Base-by-base conservation (phyloP, 129 eudicot genomes). In the Lonicera japonica region DNA sequence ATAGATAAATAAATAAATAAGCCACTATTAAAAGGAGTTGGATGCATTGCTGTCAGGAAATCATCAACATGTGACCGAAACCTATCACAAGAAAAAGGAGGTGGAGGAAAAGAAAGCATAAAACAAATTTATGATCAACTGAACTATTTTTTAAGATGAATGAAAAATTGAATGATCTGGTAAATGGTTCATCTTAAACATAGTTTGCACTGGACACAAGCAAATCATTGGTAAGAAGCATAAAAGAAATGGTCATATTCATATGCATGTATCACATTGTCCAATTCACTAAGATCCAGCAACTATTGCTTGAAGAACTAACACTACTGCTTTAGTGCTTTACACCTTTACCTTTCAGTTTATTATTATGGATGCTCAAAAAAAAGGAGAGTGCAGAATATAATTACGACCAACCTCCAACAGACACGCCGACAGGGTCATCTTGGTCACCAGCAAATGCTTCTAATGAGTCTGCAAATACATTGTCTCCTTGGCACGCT, bases 381-480 rank as follows among this genome's bases (percentile, higher is more conserved):
- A 64, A 11, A 47, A 64, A 20, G 29, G 58, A 29, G 15, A 16
- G 3, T 12, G 60, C 11, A 19, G 43, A 25, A n/a, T 48, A 17
- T 47, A n/a, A 20, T 13, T 14, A 50, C 16, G 19, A 69, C 79
- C 41, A 76, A 90, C 97, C 97, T 80, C 97, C 97, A 41, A 90
- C 73, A n/a, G 97, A 90, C 60, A 83, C 90, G 51, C 97, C 80
- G 34, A 83, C 73, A 15, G 86, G 95, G 70, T 86, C 97, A 83
- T 90, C 95, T 69, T 68, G 80, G 38, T 86, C 97, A 74, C 92
- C 97, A 56, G 86, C 86, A 69, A 90, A 90, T 52, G 95, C 83
- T 75, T 90, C 97, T 61, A 90, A 68, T 12, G 95, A 75, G 20
- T 84, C 97, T 20, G 92, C 97, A 86, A 90, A 90, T 51, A 75